Evolutionary conservation across 805 yeast species (phyloP).

Genomic region (Candida argentea): DNA sequence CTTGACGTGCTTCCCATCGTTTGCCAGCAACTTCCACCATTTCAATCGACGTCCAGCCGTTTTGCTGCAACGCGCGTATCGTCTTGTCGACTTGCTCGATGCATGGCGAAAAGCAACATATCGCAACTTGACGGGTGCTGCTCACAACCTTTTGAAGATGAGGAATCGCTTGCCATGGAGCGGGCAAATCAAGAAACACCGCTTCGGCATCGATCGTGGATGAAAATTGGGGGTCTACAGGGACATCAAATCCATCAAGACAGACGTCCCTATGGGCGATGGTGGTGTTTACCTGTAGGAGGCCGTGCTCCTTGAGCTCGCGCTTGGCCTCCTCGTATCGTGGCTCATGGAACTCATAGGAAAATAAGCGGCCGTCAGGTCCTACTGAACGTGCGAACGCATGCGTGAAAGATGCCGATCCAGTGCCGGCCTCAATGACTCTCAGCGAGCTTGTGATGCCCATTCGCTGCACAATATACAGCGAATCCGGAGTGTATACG

Average conservation of each 20-base stretch:
- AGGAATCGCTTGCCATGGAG: conserved; percentile 94
- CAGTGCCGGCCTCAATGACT: conserved; percentile 97
- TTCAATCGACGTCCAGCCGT: conserved; percentile 82
- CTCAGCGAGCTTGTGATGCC: conserved; percentile 62
- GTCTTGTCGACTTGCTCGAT: conserved; percentile 93
- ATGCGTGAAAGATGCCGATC: conserved; percentile 93
- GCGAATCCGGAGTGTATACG: conserved; percentile 91
- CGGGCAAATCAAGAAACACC: conserved; percentile 84
- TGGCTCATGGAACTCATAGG: conserved; percentile 87
- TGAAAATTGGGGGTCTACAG: conserved; percentile 8
- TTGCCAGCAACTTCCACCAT: conserved; percentile 85
- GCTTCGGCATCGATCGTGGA: conserved; percentile 49
- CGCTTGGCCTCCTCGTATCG: conserved; percentile 67
- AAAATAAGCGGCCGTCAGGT: conserved; percentile 51
- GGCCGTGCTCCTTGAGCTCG: conserved; percentile 69
- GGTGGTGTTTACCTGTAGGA: conserved; percentile 40
- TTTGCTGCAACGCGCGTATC: conserved; percentile 55
- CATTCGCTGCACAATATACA: conserved; percentile 79
- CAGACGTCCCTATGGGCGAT: conserved; percentile 92
- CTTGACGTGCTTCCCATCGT: conserved; percentile 83
- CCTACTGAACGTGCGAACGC: conserved; percentile 77
- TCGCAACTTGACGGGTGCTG: conserved; percentile 41
- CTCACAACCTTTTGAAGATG: conserved; percentile 54
- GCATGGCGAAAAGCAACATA: conserved; percentile 97
- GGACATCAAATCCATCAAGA: conserved; percentile 64